A percentile compares a stretch with the other conserved stretches of the same genome.
Evolutionary conservation across 208 protist genomes (phyloP).

Genomic region (Wallacemonas sp.): DNA sequence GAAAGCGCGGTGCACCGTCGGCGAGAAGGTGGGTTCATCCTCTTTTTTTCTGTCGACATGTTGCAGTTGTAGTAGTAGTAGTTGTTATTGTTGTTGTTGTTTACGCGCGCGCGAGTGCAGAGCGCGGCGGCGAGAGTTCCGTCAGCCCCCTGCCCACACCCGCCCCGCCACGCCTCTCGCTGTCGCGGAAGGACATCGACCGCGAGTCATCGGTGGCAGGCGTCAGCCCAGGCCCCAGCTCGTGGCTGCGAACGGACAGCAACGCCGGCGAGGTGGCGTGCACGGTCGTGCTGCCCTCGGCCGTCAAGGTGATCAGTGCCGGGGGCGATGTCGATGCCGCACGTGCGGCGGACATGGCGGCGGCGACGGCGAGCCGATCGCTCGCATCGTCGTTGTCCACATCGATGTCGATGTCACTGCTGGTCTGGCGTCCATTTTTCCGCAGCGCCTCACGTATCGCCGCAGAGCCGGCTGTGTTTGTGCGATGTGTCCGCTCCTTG

Average conservation of each 20-base stretch:
- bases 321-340: neutral
- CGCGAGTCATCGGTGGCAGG: neutral
- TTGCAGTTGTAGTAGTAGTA: neutral
- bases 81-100: neutral
- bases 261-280: conserved; percentile 7
- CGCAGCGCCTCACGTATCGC: too few species aligned
- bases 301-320: conserved; percentile 2
- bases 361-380: neutral
- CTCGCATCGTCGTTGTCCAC: neutral
- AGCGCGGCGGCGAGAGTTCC: neutral
- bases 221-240: neutral
- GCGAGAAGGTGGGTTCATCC: too few species aligned
- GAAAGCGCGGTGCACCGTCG: too few species aligned
- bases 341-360: neutral
- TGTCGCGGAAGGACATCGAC: neutral
- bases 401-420: neutral
- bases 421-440: too few species aligned
- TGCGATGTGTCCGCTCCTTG: neutral
- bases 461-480: too few species aligned
- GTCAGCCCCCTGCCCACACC: neutral
- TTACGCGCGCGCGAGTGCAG: neutral
- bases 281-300: conserved; percentile 9
- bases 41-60: neutral
- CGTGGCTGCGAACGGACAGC: neutral
- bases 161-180: neutral